Evolutionary conservation across 169 alveolate species (phyloP), one percentile per base, ranked within the genome.

Genomic region (Blepharisma undulans): DNA sequence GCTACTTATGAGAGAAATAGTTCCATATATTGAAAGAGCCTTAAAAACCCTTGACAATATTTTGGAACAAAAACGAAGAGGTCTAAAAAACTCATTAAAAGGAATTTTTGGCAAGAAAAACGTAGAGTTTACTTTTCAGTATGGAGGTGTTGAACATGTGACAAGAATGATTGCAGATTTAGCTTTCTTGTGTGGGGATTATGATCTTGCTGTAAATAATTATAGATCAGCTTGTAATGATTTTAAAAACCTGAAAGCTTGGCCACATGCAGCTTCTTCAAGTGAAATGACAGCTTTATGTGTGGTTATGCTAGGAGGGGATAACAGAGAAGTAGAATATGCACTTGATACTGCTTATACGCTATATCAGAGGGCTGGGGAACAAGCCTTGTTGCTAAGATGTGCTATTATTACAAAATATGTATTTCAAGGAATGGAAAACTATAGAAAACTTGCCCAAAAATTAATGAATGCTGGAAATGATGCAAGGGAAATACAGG

Each of bases 261-360:
- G 89, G 89, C 76, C 89, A 21, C 77, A 82, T 82, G 76, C 89
- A 22, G 89, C 78, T 22, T 34, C 89, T 59, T 77, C 48, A 22
- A 25, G 29, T 82, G 89, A 82, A 60, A 82, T 82, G 89, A 18
- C 10, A 74, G 89, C 78, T 14, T 22, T 82, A 16, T 82, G 89
- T 8, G 60, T 72, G 8, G 76, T 82, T 59, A 22, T 82, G 30
- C 29, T 22, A 34, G 60, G 36, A n/a, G 34, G 76, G 22, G 89
- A 82, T 48, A 36, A 21, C 7, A 34, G 36, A 82, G 89, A 82
- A 33, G 77, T 33, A 4, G 89, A 82, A 60, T 22, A 82, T 60
- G 25, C 25, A 4, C 25, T 82, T 10, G 89, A 82, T 34, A 21
- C 29, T 25, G 89, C 89, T 60, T 82, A 82, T 60, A 22, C 33